These are phyloP conservation scores for Ramularia endophylla DNA, from an alignment of 2,329 filamentous ascomycete genomes.

Conservation along the genomic window DNA sequence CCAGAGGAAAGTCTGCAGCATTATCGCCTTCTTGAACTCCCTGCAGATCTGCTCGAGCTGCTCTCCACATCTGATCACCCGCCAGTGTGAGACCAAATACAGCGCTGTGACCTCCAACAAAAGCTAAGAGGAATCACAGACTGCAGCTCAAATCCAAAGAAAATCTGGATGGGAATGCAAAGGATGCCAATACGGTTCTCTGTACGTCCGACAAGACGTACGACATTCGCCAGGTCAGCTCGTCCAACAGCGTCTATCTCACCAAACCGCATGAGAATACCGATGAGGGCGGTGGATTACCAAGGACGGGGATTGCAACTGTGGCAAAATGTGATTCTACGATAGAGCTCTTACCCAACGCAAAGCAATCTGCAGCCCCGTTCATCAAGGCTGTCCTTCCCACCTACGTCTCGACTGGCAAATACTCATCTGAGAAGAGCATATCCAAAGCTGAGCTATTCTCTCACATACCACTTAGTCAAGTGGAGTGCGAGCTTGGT, in stretches of 20 bases:
- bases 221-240: conserved; percentile 58
- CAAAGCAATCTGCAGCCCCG: conserved; percentile 30
- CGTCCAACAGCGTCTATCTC: conserved; percentile 58
- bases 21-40: conserved; percentile 56
- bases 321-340: conserved; percentile 41
- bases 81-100: conserved; percentile 5
- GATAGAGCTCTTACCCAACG: conserved; percentile 35
- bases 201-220: conserved; percentile 55
- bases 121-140: conserved; percentile 21
- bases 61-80: conserved; percentile 32
- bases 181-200: conserved; percentile 46
- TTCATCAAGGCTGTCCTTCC: conserved; percentile 36
- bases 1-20: conserved; percentile 43
- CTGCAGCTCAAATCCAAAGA: conserved; percentile 36
- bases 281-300: conserved; percentile 15
- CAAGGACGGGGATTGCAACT: conserved; percentile 33
- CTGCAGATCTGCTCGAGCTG: conserved; percentile 50
- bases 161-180: conserved; percentile 21
- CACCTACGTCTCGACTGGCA: conserved; percentile 31
- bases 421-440: conserved; percentile 11
- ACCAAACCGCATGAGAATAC: conserved; percentile 34
- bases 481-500: conserved; percentile 44
- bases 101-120: background rate
- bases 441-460: conserved; percentile 39
- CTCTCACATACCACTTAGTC: conserved; percentile 47